Conservation (phyloP, 345 rosid species). For the Schrenkiella parvula region DNA sequence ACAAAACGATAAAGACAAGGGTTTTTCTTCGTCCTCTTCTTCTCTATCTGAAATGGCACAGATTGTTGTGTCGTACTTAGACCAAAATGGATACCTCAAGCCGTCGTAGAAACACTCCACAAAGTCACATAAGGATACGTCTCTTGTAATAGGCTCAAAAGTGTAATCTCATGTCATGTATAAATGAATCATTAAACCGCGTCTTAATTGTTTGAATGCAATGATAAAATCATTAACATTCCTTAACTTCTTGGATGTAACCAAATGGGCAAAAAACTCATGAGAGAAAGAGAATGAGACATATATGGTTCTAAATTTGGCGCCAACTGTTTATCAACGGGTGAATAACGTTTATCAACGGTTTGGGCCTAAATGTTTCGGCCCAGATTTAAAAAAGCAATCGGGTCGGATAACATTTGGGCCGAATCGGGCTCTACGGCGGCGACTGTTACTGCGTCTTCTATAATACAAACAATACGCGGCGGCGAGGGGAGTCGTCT, state of each 20-base stretch:
- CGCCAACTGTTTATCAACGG: not conserved
- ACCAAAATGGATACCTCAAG: slow-evolving; percentile 56
- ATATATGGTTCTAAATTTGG: not conserved
- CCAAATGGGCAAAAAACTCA: not conserved
- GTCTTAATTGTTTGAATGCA: not conserved
- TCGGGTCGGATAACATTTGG: not conserved
- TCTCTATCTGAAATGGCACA: slow-evolving; percentile 65
- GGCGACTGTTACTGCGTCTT: not conserved
- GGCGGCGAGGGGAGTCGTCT: slow-evolving; percentile 11
- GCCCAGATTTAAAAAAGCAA: not conserved
- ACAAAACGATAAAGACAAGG: slow-evolving; percentile 32
- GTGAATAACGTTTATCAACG: not conserved
- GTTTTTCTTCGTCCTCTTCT: slow-evolving; percentile 29
- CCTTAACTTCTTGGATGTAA: not conserved
- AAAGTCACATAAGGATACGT: not conserved
- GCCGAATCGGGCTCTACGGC: not conserved
- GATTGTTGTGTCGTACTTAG: slow-evolving; percentile 60
- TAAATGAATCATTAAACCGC: not conserved
- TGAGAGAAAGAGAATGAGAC: not conserved
- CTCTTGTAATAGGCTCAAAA: slow-evolving; percentile 8
- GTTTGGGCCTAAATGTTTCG: not conserved
- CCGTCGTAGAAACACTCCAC: slow-evolving; percentile 32
- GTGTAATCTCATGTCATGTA: not conserved
- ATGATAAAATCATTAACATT: not conserved
- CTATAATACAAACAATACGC: not conserved